Conservation (phyloP, 2,329 filamentous ascomycete species). For the Neonectria neomacrospora region DNA sequence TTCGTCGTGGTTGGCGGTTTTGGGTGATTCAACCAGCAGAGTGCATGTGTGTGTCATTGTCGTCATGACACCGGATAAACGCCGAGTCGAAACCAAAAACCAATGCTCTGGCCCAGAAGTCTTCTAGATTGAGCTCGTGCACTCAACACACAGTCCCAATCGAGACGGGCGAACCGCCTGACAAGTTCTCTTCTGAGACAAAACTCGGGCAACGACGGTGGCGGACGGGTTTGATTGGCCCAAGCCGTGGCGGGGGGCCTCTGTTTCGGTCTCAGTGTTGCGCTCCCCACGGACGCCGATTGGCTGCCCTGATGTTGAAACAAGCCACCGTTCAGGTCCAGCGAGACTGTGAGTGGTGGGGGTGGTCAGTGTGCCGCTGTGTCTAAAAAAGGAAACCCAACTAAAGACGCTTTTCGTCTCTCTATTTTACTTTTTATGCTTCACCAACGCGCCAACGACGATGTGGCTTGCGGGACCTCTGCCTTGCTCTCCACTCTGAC, state of each 20-base stretch:
- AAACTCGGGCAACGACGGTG: constrained; percentile 10
- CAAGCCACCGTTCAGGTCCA: constrained; percentile 18
- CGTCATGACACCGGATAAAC: not conserved
- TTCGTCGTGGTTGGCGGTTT: constrained; percentile 3
- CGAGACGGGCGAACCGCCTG: constrained; percentile 5
- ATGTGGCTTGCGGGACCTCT: not conserved
- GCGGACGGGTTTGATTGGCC: constrained; percentile 25
- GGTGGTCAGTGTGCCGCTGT: constrained; percentile 31
- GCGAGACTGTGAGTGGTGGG: not conserved
- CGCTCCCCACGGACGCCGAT: constrained; percentile 14
- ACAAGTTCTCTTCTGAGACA: constrained; percentile 20
- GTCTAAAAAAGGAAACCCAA: constrained; percentile 39
- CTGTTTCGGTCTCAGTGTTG: constrained; percentile 37
- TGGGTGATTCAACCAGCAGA: not conserved
- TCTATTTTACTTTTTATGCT: constrained; percentile 2
- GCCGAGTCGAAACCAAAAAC: not conserved
- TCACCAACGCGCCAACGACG: not conserved
- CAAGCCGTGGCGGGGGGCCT: constrained; percentile 21
- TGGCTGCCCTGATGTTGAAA: constrained; percentile 46
- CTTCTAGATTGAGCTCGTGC: not conserved
- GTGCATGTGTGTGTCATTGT: not conserved
- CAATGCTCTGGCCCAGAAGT: not conserved
- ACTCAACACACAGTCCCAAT: not conserved
- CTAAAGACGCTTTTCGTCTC: not conserved
- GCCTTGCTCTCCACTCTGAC: not conserved